These are phyloP conservation scores for Syzygium jambos DNA, from an alignment of 345 rosid genomes.

Conservation along the genomic window DNA sequence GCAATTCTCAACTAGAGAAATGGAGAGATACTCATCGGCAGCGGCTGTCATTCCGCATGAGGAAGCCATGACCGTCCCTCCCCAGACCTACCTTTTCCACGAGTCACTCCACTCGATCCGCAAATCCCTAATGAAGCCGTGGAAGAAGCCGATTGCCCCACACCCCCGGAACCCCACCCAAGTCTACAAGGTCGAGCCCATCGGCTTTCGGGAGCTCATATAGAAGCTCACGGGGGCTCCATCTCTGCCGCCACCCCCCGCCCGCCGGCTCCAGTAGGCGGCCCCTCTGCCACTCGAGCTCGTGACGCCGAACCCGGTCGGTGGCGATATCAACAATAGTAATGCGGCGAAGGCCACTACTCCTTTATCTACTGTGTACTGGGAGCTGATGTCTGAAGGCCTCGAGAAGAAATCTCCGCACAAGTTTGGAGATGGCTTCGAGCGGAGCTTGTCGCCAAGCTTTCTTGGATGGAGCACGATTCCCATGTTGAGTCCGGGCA, in stretches of 20 bases:
- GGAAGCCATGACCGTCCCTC: not conserved
- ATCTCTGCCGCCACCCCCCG: constrained; percentile 1
- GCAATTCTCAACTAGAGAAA: not conserved
- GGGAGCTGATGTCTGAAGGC: too few species aligned
- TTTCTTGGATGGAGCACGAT: constrained; percentile 1
- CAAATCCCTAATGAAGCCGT: constrained; percentile 39
- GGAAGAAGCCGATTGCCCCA: constrained; percentile 58
- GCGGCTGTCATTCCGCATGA: not conserved
- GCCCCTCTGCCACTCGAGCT: constrained; percentile 21
- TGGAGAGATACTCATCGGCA: not conserved
- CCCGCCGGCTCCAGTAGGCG: constrained; percentile 21
- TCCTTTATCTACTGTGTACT: constrained; percentile 14
- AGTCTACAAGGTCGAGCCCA: constrained; percentile 4
- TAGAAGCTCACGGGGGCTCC: constrained; percentile 71
- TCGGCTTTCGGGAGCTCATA: constrained; percentile 72
- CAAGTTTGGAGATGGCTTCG: too few species aligned
- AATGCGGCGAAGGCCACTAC: not conserved
- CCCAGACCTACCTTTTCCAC: constrained; percentile 6
- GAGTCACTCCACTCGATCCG: constrained; percentile 44
- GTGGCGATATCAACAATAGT: not conserved
- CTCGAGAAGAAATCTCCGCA: too few species aligned
- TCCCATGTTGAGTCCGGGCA: constrained; percentile 52
- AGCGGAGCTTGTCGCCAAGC: too few species aligned
- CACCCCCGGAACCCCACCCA: constrained; percentile 49
- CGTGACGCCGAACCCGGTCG: not conserved